Conservation (phyloP, 352 stramenopile species). For the Albugo laibachii region DNA sequence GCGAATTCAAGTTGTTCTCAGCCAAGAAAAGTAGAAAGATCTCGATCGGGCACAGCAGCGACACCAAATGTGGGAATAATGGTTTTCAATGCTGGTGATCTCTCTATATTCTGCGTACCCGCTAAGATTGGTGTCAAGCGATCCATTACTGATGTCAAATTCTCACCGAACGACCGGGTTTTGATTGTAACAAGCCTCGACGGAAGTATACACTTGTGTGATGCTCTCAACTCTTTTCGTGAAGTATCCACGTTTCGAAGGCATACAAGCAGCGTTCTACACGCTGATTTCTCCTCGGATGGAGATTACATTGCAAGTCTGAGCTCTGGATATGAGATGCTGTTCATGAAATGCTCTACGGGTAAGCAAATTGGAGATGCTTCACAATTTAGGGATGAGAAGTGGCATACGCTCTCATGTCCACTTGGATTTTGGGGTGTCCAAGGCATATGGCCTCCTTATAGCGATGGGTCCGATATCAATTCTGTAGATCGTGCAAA, state of each 20-base stretch:
- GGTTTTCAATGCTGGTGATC: slow-evolving; percentile 39
- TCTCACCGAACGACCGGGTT: slow-evolving; percentile 21
- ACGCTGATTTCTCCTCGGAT: slow-evolving; percentile 47
- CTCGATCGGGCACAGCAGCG: slow-evolving; percentile 16
- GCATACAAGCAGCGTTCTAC: slow-evolving; percentile 23
- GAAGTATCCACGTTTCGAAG: slow-evolving; percentile 59
- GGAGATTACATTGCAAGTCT: slow-evolving; percentile 53
- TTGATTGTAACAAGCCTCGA: slow-evolving; percentile 45
- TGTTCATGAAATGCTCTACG: slow-evolving; percentile 56
- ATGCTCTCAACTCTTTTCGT: slow-evolving; percentile 43
- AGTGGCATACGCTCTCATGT: slow-evolving; percentile 80
- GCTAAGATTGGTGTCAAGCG: slow-evolving; percentile 38
- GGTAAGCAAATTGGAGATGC: slow-evolving; percentile 57
- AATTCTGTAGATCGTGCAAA: slow-evolving; percentile 54
- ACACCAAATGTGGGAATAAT: slow-evolving; percentile 4
- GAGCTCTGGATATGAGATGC: slow-evolving; percentile 37
- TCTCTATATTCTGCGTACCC: slow-evolving; percentile 29
- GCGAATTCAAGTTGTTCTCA: neutral
- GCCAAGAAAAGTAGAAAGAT: slow-evolving; percentile 5
- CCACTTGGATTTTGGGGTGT: slow-evolving; percentile 70
- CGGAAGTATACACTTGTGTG: slow-evolving; percentile 35
- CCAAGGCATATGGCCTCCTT: slow-evolving; percentile 76
- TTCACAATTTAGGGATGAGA: slow-evolving; percentile 68
- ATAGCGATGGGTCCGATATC: slow-evolving; percentile 61
- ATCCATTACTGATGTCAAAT: slow-evolving; percentile 43